A percentile compares a stretch with the other conserved stretches of the same genome.
Conservation (phyloP, 306 rosid genomes). For the Carpinus viminea region DNA sequence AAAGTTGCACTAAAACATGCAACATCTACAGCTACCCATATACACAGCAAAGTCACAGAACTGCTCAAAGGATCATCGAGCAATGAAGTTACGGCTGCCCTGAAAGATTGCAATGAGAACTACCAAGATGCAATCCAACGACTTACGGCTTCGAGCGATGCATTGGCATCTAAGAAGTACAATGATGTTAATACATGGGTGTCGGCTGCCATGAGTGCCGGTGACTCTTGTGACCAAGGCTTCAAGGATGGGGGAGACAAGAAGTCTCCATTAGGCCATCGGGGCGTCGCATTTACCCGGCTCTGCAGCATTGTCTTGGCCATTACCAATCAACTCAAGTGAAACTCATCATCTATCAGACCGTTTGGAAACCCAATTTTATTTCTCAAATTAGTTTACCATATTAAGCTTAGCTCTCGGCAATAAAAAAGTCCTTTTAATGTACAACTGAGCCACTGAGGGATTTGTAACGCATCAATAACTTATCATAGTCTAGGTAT, state of each 20-base stretch:
- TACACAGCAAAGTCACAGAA: neutral
- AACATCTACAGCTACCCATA: neutral
- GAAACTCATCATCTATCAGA: no score
- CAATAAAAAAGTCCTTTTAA: neutral
- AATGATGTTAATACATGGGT: slow-evolving; percentile 16
- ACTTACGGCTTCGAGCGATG: neutral
- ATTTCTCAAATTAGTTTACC: neutral
- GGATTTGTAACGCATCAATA: neutral
- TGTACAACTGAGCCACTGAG: neutral
- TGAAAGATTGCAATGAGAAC: slow-evolving; percentile 13
- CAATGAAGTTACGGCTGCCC: neutral
- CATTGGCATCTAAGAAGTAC: neutral
- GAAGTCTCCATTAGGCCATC: neutral
- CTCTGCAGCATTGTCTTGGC: slow-evolving; percentile 24
- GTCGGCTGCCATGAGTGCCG: slow-evolving; percentile 14
- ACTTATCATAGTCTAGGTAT: neutral
- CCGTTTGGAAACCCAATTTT: no score
- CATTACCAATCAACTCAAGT: slow-evolving; percentile 4
- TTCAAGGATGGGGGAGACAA: neutral
- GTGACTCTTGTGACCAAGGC: slow-evolving; percentile 23
- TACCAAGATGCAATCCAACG: slow-evolving; percentile 7
- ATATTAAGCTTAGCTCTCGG: neutral
- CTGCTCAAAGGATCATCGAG: neutral
- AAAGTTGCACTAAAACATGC: neutral
- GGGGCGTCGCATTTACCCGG: neutral